Percentiles rank a stretch among this genome's conserved stretches.
phyloP scores from a whole-genome alignment of 495 filamentous ascomycete genomes.

The Hypoxylon perforatum region DNA sequence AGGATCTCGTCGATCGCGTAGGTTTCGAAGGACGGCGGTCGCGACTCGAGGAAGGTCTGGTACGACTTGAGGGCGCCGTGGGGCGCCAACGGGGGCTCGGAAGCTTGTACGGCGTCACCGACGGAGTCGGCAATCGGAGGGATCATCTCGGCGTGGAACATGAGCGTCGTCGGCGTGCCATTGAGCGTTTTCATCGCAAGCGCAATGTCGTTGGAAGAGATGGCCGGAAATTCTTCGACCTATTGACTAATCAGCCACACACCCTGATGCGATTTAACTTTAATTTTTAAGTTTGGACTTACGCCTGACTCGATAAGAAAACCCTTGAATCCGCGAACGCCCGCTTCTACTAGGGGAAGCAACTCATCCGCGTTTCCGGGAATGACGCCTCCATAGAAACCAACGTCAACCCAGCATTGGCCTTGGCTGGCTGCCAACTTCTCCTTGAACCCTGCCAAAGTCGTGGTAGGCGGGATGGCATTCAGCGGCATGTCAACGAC shows the following conservation, averaged over 20 bases:
- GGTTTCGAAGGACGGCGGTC: conserved; percentile 89
- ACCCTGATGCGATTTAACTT: conserved; percentile 3
- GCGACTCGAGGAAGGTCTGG: conserved; percentile 90
- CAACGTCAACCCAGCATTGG: conserved; percentile 98
- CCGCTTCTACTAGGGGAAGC: conserved; percentile 80
- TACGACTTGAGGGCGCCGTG: conserved; percentile 83
- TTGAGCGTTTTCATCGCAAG: conserved; percentile 82
- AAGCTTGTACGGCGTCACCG: conserved; percentile 79
- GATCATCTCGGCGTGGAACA: conserved; percentile 99
- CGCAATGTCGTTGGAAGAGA: conserved; percentile 80
- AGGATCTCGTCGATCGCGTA: conserved; percentile 90
- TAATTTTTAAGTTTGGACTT: conserved; percentile 55
- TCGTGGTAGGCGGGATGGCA: conserved; percentile 96
- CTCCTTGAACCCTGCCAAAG: conserved; percentile 79
- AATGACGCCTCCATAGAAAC: conserved; percentile 96
- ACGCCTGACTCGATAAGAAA: conserved; percentile 97
- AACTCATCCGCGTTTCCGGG: conserved; percentile 88
- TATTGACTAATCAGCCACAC: conserved; percentile 44
- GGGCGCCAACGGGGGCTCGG: conserved; percentile 77
- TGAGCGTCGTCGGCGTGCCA: conserved; percentile 82
- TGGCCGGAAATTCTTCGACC: conserved; percentile 96
- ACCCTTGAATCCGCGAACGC: conserved; percentile 96
- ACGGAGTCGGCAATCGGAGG: conserved; percentile 86
- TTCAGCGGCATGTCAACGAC: conserved; percentile 99
- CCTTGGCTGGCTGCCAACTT: conserved; percentile 87